Evolutionary conservation across 1,139 yeast genomes (phyloP).

Genomic region (Protomyces macrosporus): DNA sequence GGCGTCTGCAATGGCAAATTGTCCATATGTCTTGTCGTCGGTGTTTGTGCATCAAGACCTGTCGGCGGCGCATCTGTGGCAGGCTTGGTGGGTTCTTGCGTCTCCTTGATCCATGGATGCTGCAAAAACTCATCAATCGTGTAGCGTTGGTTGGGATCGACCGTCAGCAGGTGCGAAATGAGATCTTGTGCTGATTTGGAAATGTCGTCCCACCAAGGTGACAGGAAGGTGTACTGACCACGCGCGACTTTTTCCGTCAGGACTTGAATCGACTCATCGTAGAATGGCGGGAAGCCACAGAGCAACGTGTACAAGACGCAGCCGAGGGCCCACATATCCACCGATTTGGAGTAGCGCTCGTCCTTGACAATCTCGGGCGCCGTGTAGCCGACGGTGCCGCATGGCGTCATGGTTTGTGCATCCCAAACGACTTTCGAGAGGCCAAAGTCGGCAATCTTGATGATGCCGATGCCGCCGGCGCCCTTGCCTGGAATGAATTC

Average conservation of each 20-base stretch:
- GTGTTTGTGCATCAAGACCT: slow-evolving; percentile 20
- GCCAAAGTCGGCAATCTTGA: slow-evolving; percentile 90
- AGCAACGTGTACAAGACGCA: slow-evolving; percentile 83
- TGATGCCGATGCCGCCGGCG: slow-evolving; percentile 81
- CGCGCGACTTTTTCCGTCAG: slow-evolving; percentile 74
- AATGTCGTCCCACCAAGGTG: slow-evolving; percentile 98
- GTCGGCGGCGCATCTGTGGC: slow-evolving; percentile 35
- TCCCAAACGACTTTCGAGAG: slow-evolving; percentile 74
- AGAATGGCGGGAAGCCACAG: slow-evolving; percentile 96
- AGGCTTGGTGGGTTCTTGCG: slow-evolving; percentile 36
- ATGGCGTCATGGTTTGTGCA: slow-evolving; percentile 70
- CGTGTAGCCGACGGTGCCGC: slow-evolving; percentile 87
- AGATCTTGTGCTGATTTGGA: slow-evolving; percentile 71
- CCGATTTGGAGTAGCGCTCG: slow-evolving; percentile 79
- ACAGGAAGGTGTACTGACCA: slow-evolving; percentile 75
- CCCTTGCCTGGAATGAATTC: slow-evolving; percentile 69
- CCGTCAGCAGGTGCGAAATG: slow-evolving; percentile 70
- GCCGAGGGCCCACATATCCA: slow-evolving; percentile 95
- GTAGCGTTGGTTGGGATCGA: slow-evolving; percentile 72
- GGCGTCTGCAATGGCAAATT: slow-evolving; percentile 15
- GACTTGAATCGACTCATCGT: slow-evolving; percentile 78
- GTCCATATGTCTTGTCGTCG: slow-evolving; percentile 15
- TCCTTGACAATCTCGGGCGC: slow-evolving; percentile 92
- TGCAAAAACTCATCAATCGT: slow-evolving; percentile 61
- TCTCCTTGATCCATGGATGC: slow-evolving; percentile 73